Evolutionary conservation across 169 alveolate species (phyloP), one percentile per base, ranked within the genome.

Genomic region (Plasmodium berghei): DNA sequence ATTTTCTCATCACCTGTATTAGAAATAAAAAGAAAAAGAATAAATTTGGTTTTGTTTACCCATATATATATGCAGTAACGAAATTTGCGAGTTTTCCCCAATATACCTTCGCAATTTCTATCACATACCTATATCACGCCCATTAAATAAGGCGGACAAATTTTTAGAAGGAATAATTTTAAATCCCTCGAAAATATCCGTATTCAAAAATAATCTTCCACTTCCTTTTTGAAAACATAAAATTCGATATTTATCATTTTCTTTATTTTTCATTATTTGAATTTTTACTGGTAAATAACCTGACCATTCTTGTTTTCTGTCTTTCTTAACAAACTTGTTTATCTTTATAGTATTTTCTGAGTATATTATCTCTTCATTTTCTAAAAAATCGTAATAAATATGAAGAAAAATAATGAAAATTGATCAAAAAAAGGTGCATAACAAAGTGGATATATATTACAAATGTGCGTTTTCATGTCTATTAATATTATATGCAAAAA

Each of bases 201-300:
- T 89, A 70, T 93, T 93, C 48, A 93, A 73, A 75, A 74, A 93
- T 24, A 93, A 87, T 48, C 95, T 72, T 9, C 96, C 96, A 6
- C 93, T 93, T 16, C 96, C 96, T 64, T 73, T 64, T 88, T 93
- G 96, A 87, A 87, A 90, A 71, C 95, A 92, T 66, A 80, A 70
- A 54, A 80, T 80, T 16, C 90, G 34, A 6, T 14, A 64, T 14
- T 67, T 80, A 9, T 54, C 54, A 67, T 80, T 80, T 45, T 80
- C 64, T 54, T 26, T 70, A 26, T 80, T 80, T 42, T 80, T 80
- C 90, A 80, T 80, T 22, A 80, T 80, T 61, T 80, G 90, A 5
- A 80, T 80, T 66, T 80, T 80, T 20, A 80, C 90, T 1, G 90
- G 90, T 59, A 80, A 55, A n/a, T 80, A 80, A 40, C 90, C 90